Evolutionary conservation across 2,329 filamentous ascomycete species (phyloP).

Genomic region (Cytospora paraplurivora): DNA sequence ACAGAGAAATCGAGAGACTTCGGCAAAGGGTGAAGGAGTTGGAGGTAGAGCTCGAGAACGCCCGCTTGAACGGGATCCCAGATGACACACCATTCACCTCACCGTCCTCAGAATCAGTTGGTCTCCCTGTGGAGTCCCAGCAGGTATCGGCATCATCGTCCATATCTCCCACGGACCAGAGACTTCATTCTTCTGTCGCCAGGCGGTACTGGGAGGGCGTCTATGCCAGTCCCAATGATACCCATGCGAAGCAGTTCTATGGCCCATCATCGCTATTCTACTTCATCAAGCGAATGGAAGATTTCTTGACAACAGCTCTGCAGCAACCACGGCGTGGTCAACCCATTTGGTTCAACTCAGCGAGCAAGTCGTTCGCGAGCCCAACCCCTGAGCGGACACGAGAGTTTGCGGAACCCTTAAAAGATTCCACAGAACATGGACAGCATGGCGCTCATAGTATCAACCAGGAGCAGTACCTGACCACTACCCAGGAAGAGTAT

Average conservation of each 20-base stretch:
- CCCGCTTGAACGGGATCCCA: conserved; percentile 4
- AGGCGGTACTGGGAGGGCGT: conserved; percentile 38
- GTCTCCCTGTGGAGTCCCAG: background rate
- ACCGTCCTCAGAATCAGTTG: conserved; percentile 1
- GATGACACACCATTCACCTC: conserved; percentile 11
- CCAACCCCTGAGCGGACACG: conserved; percentile 18
- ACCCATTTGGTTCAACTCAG: conserved; percentile 17
- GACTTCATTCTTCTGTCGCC: background rate
- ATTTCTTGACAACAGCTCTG: conserved; percentile 39
- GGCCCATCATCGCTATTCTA: conserved; percentile 48
- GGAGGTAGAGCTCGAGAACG: conserved; percentile 32
- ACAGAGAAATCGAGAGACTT: conserved; percentile 41
- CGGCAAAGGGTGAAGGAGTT: conserved; percentile 38
- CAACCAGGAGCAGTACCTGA: conserved; percentile 31
- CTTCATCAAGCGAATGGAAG: conserved; percentile 46
- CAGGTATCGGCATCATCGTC: background rate
- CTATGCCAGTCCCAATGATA: conserved; percentile 40
- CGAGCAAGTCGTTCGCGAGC: conserved; percentile 22
- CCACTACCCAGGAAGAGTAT: conserved; percentile 43
- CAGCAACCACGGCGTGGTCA: conserved; percentile 33
- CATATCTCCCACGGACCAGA: background rate
- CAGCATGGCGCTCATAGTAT: background rate
- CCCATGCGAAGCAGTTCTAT: conserved; percentile 44
- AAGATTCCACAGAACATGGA: conserved; percentile 27
- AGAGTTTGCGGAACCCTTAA: background rate